Percentiles rank a stretch among this genome's conserved stretches.
Evolutionary conservation across 768 basidiomycete genomes (phyloP).

Genomic region (Sporobolomyces pararoseus): DNA sequence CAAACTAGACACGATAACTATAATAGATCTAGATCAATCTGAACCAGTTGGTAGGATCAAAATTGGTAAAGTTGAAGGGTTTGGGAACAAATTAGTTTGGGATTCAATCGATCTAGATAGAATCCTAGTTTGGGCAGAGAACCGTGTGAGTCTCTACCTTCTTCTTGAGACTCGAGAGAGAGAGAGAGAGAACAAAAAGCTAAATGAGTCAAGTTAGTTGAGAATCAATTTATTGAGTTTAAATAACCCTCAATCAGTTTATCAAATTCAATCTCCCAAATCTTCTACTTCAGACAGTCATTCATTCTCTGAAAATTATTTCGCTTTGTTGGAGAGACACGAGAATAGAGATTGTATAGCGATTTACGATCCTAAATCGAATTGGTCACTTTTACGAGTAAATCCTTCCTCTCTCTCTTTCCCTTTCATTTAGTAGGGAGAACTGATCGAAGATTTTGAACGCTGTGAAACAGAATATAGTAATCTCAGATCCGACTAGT

Average conservation of each 20-base stretch:
- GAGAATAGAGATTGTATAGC: conserved; percentile 48
- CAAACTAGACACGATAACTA: background rate
- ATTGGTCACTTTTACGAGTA: conserved; percentile 35
- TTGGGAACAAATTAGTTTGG: conserved; percentile 19
- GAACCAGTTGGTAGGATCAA: conserved; percentile 28
- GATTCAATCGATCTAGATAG: background rate
- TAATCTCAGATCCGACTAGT: conserved; percentile 47
- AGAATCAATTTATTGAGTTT: conserved; percentile 37
- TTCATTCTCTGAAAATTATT: conserved; percentile 44
- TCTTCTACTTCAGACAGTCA: conserved; percentile 32
- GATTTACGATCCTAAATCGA: conserved; percentile 47
- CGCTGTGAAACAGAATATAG: conserved; percentile 47
- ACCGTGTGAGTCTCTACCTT: conserved; percentile 8
- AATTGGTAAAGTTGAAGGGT: conserved; percentile 34
- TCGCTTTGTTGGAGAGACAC: conserved; percentile 50
- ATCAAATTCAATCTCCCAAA: conserved; percentile 33
- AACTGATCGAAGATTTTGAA: too few relatives aligned
- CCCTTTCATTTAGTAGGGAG: background rate
- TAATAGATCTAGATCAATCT: conserved; percentile 22
- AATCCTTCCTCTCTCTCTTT: background rate
- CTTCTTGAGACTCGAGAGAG: background rate
- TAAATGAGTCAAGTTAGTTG: conserved; percentile 8
- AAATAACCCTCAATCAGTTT: background rate
- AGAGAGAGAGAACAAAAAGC: background rate
- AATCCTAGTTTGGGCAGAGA: conserved; percentile 23